These are phyloP conservation scores for Hyphodiscus sp. DNA, from an alignment of 2,329 filamentous ascomycete genomes.

Conservation along the genomic window DNA sequence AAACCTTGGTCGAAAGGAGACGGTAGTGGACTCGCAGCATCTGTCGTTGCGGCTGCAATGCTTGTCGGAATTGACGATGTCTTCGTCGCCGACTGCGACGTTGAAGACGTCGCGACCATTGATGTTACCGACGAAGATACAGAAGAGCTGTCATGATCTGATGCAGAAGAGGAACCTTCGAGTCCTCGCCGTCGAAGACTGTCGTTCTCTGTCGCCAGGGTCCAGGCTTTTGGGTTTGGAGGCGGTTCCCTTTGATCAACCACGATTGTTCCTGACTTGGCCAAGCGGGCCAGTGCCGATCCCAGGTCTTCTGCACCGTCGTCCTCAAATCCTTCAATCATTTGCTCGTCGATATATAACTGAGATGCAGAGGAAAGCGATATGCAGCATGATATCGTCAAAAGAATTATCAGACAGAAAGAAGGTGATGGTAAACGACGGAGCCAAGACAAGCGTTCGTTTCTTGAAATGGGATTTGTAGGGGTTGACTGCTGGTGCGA, in stretches of 20 bases:
- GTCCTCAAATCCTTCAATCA: constrained; percentile 19
- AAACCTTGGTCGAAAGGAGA: constrained; percentile 61
- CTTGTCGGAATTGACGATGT: constrained; percentile 11
- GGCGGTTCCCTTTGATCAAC: constrained; percentile 25
- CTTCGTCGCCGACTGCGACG: constrained; percentile 6
- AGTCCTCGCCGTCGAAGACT: constrained; percentile 14
- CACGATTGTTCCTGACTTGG: constrained; percentile 25
- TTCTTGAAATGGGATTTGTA: constrained; percentile 2
- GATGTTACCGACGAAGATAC: constrained; percentile 4
- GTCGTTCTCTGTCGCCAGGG: constrained; percentile 4
- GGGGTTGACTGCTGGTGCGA: constrained; percentile 17
- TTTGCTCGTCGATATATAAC: constrained; percentile 21
- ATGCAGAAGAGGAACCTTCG: constrained; percentile 2
- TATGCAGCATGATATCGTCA: constrained; percentile 17
- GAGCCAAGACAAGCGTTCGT: constrained; percentile 9
- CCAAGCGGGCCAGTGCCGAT: constrained; percentile 23
- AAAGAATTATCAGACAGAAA: constrained; percentile 15
- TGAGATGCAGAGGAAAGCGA: constrained; percentile 19
- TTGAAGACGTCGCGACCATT: neutral
- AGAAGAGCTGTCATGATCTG: neutral
- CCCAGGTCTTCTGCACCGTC: constrained; percentile 12
- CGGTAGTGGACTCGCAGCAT: constrained; percentile 38
- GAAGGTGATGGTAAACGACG: constrained; percentile 9
- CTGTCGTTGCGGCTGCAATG: constrained; percentile 14
- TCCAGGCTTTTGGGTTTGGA: constrained; percentile 4